These are phyloP conservation scores for Candida gigantensis DNA, from an alignment of 1,139 yeast genomes.

Conservation along the genomic window DNA sequence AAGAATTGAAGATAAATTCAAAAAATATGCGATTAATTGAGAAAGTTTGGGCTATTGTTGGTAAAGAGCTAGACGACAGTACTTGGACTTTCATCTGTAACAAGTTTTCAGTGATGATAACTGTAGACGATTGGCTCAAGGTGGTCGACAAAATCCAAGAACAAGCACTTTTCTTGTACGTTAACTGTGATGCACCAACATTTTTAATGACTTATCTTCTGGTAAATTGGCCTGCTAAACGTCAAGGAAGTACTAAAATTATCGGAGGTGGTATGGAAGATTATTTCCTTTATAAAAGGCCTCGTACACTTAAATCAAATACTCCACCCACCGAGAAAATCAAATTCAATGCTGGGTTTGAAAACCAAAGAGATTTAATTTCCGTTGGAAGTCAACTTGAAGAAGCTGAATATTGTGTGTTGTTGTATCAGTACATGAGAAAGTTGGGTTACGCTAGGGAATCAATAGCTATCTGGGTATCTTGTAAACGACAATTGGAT, in stretches of 20 bases:
- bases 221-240: background rate
- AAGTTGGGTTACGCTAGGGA: conserved; percentile 43
- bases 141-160: background rate
- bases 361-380: conserved; percentile 36
- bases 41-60: background rate
- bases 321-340: background rate
- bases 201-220: conserved; percentile 1
- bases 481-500: conserved; percentile 37
- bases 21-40: background rate
- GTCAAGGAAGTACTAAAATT: conserved; percentile 3
- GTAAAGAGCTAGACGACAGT: background rate
- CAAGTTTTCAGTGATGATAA: conserved; percentile 5
- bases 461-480: conserved; percentile 43
- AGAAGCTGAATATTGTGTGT: conserved; percentile 57
- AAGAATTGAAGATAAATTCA: no score
- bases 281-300: conserved; percentile 1
- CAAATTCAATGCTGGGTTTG: conserved; percentile 45
- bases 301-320: background rate
- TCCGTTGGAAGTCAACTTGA: conserved; percentile 31
- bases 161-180: background rate
- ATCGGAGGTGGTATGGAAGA: conserved; percentile 6
- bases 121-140: conserved; percentile 4
- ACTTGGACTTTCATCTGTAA: conserved; percentile 4
- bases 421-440: conserved; percentile 49
- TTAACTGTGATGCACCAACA: conserved; percentile 4